Evolutionary conservation across 2,329 filamentous ascomycete genomes (phyloP).

Genomic region (Paecilomyces dactylethromorphus): DNA sequence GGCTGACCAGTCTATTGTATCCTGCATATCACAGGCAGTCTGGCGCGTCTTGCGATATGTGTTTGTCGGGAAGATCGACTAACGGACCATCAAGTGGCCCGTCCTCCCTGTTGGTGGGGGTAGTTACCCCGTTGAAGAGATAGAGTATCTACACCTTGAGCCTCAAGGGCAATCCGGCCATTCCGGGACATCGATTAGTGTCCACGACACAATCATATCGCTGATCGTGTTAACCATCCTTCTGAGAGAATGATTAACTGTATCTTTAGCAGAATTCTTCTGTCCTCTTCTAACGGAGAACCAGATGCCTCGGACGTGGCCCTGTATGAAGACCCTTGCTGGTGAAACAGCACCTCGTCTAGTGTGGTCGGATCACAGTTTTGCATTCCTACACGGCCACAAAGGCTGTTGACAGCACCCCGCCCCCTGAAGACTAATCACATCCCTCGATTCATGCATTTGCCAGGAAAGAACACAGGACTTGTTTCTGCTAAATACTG

Average conservation of each 20-base stretch:
- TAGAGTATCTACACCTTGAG: neutral
- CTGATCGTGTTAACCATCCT: neutral
- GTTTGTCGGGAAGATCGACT: constrained; percentile 8
- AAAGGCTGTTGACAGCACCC: no score
- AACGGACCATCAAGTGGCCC: constrained; percentile 5
- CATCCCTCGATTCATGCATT: neutral
- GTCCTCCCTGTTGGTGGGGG: constrained; percentile 5
- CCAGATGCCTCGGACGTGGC: neutral
- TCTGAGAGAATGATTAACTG: neutral
- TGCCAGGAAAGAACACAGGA: neutral
- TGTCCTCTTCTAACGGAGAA: neutral
- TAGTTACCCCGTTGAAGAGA: neutral
- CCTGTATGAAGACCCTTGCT: neutral
- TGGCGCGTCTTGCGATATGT: neutral
- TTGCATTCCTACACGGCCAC: no score
- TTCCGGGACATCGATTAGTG: neutral
- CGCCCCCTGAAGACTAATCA: no score
- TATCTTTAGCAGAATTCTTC: neutral
- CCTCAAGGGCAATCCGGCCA: neutral
- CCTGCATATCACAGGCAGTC: constrained; percentile 1
- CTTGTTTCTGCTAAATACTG: no score
- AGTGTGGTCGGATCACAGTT: neutral
- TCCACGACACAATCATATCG: neutral
- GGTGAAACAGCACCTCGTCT: neutral
- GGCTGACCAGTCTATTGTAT: neutral